phyloP scores from a whole-genome alignment of 192 early-diverging fungal species.

The Phlyctochytrium planicorne region DNA sequence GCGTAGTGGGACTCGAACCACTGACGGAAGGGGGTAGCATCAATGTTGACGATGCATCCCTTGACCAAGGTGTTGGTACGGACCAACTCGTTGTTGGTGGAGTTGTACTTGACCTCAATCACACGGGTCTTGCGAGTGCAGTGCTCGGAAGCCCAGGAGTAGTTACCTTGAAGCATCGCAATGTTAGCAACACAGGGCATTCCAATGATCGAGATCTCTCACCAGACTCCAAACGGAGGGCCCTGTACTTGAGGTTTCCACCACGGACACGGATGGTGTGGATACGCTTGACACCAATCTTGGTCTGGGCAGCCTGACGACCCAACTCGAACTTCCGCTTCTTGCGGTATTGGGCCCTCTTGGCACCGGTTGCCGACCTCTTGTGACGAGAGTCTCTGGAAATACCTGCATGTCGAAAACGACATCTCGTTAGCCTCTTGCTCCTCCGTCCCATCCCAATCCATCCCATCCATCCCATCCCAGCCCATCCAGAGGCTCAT shows the following conservation, averaged over 20 bases:
- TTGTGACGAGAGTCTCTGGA: constrained; percentile 99
- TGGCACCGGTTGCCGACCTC: constrained; percentile 95
- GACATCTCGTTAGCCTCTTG: neutral
- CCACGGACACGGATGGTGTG: constrained; percentile 96
- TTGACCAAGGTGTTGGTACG: constrained; percentile 99
- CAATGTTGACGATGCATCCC: constrained; percentile 92
- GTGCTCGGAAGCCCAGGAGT: constrained; percentile 96
- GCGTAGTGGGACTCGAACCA: constrained; percentile 99
- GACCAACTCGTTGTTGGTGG: constrained; percentile 99
- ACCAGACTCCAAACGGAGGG: constrained; percentile 90
- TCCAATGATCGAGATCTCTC: constrained; percentile 36
- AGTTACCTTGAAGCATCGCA: constrained; percentile 72
- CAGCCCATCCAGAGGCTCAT: neutral
- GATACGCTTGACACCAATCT: constrained; percentile 95
- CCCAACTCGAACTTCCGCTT: constrained; percentile 99
- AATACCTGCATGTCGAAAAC: constrained; percentile 74
- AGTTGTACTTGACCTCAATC: constrained; percentile 94
- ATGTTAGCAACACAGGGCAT: constrained; percentile 11
- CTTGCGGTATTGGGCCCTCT: constrained; percentile 99
- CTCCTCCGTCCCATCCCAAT: neutral
- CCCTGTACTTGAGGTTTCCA: constrained; percentile 98
- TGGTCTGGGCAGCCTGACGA: constrained; percentile 97
- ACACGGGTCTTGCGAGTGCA: constrained; percentile 96
- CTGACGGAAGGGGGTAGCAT: constrained; percentile 99
- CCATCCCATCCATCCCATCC: constrained; percentile 2